These are phyloP conservation scores for Wickerhamomyces strasburgensis DNA, from an alignment of 805 yeast genomes.

Conservation along the genomic window DNA sequence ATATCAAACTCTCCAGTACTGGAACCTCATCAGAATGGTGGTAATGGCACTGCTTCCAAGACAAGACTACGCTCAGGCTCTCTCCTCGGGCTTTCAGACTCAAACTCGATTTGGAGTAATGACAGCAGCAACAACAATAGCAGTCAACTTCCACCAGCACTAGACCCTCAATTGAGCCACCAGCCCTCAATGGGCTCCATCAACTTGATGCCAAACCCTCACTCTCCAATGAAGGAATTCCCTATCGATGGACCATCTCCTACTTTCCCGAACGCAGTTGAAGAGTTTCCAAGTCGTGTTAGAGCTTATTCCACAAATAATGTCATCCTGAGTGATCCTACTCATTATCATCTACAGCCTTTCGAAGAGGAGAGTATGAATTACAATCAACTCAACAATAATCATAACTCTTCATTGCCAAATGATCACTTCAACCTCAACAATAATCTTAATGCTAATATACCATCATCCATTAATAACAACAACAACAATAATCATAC, in stretches of 20 bases:
- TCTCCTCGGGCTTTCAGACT: constrained; percentile 33
- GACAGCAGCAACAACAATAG: constrained; percentile 4
- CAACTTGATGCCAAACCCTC: constrained; percentile 4
- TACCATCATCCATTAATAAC: constrained; percentile 5
- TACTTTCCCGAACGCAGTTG: constrained; percentile 7
- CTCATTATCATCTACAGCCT: constrained; percentile 13
- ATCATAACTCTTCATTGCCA: too few relatives aligned
- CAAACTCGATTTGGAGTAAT: constrained; percentile 53
- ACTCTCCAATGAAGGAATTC: constrained; percentile 6
- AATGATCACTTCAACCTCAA: background rate
- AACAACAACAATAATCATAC: constrained; percentile 5
- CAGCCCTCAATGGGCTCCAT: background rate
- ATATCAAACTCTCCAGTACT: constrained; percentile 16
- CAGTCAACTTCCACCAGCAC: constrained; percentile 1
- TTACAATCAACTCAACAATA: constrained; percentile 11
- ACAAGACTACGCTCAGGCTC: constrained; percentile 53
- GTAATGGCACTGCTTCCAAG: too few relatives aligned
- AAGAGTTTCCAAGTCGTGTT: constrained; percentile 18
- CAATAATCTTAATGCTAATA: background rate
- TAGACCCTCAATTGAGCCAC: background rate
- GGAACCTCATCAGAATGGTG: constrained; percentile 6
- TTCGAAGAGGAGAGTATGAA: constrained; percentile 9
- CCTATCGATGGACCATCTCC: background rate
- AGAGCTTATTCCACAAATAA: constrained; percentile 26
- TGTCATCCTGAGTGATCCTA: constrained; percentile 17